Percentiles rank a stretch among this genome's conserved stretches.
Evolutionary conservation across 1,284 basidiomycete genomes (phyloP).

Genomic region (Grifola frondosa): DNA sequence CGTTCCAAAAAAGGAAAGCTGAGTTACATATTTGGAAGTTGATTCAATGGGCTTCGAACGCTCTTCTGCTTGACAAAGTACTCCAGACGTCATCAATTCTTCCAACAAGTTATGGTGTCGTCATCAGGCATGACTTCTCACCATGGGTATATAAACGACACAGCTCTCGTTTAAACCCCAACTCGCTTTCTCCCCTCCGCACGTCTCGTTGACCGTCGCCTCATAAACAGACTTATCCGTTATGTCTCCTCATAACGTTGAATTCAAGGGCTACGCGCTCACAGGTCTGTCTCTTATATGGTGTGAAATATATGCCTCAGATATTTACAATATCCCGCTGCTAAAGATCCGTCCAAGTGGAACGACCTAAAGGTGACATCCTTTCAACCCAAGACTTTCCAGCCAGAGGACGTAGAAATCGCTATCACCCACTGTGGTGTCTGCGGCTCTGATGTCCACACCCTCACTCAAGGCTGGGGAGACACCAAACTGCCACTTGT

Average conservation of each 20-base stretch:
- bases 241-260: constrained; percentile 9
- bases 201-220: too few relatives aligned
- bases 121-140: too few relatives aligned
- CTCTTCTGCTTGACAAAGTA: too few relatives aligned
- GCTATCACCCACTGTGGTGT: constrained; percentile 40
- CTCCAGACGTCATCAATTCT: too few relatives aligned
- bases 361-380: constrained; percentile 42
- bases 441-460: constrained; percentile 56
- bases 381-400: constrained; percentile 34
- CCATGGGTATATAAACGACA: too few relatives aligned
- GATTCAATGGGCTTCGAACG: too few relatives aligned
- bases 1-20: too few relatives aligned
- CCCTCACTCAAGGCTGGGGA: constrained; percentile 52
- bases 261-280: constrained; percentile 24
- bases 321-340: not conserved
- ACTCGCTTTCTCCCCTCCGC: not conserved
- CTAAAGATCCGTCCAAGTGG: constrained; percentile 32
- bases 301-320: too few relatives aligned
- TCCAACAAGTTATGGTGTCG: too few relatives aligned
- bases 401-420: constrained; percentile 36
- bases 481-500: constrained; percentile 39
- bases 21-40: too few relatives aligned
- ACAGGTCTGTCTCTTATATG: constrained; percentile 2
- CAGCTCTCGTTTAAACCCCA: too few relatives aligned
- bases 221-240: too few relatives aligned